Evolutionary conservation across 805 yeast species (phyloP).

Genomic region (Metschnikowia chrysomelidarum): DNA sequence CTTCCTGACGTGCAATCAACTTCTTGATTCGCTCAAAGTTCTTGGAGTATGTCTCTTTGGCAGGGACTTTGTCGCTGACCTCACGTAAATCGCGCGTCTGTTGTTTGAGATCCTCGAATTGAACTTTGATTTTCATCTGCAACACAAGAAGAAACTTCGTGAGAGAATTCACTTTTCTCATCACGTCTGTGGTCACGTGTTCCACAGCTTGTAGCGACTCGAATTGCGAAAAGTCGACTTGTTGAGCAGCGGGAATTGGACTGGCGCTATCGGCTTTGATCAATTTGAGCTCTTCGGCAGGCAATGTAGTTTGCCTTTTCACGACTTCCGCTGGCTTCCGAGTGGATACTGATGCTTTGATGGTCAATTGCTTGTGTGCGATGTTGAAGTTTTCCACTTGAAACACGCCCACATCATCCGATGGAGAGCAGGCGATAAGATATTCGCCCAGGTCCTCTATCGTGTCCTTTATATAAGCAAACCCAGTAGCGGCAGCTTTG

Average conservation of each 20-base stretch:
- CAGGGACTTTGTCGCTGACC: conserved; percentile 4
- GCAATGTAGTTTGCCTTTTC: conserved; percentile 11
- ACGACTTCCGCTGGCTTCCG: not conserved
- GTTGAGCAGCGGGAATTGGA: conserved; percentile 3
- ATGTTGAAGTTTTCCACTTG: conserved; percentile 9
- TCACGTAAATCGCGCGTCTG: conserved; percentile 18
- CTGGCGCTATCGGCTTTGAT: conserved; percentile 4
- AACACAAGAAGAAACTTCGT: conserved; percentile 16
- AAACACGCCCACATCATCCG: conserved; percentile 16
- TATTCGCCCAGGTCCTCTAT: conserved; percentile 30
- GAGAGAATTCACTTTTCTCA: conserved; percentile 8
- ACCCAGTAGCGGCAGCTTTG: conserved; percentile 7
- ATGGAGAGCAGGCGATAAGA: conserved; percentile 18
- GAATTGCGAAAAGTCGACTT: conserved; percentile 4
- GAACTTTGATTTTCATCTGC: conserved; percentile 15
- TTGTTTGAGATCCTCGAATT: conserved; percentile 24
- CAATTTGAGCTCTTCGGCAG: conserved; percentile 18
- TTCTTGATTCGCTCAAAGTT: conserved; percentile 15
- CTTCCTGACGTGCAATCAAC: conserved; percentile 22
- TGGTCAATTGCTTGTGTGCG: not conserved
- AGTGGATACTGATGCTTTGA: not conserved
- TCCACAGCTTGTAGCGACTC: conserved; percentile 10
- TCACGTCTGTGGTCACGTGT: conserved; percentile 6
- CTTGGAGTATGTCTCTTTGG: conserved; percentile 8
- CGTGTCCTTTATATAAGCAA: conserved; percentile 25